These are phyloP conservation scores for Xanthoconium stramineum DNA, from an alignment of 768 basidiomycete species.

Conservation along the genomic window DNA sequence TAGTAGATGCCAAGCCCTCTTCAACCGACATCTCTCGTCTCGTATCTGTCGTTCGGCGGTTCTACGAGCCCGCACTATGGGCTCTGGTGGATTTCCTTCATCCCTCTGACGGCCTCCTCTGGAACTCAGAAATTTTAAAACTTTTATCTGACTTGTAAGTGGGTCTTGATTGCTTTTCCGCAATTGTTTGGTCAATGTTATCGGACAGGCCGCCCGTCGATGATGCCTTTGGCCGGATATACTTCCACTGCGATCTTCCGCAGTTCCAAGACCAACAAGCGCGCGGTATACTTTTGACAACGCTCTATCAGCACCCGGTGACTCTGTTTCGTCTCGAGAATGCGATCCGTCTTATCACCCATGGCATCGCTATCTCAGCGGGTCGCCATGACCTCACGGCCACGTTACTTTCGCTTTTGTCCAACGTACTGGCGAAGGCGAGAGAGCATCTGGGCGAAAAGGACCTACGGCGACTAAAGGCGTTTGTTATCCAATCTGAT, in stretches of 20 bases:
- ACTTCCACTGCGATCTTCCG: constrained; percentile 32
- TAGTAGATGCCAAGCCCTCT: constrained; percentile 37
- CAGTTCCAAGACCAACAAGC: constrained; percentile 18
- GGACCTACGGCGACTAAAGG: constrained; percentile 40
- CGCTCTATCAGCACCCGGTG: constrained; percentile 27
- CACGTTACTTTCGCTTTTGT: constrained; percentile 39
- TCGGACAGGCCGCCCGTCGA: constrained; percentile 11
- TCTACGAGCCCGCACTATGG: constrained; percentile 42
- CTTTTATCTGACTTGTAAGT: constrained; percentile 29
- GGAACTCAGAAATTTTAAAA: constrained; percentile 30
- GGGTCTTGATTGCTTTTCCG: background rate
- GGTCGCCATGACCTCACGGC: constrained; percentile 21
- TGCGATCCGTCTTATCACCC: constrained; percentile 37
- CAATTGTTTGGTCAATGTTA: background rate
- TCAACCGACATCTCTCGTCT: constrained; percentile 41
- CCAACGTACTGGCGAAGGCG: constrained; percentile 34
- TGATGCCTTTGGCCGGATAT: constrained; percentile 43
- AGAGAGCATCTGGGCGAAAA: constrained; percentile 22
- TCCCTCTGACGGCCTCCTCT: constrained; percentile 42
- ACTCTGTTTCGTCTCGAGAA: constrained; percentile 33
- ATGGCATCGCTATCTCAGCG: constrained; percentile 29
- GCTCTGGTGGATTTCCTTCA: constrained; percentile 43
- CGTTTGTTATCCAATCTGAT: constrained; percentile 35
- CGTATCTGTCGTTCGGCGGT: constrained; percentile 34
- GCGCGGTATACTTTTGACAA: constrained; percentile 36